Evolutionary conservation across 805 yeast species (phyloP), one percentile per base, ranked within the genome.

Genomic region (Candida boidinii): DNA sequence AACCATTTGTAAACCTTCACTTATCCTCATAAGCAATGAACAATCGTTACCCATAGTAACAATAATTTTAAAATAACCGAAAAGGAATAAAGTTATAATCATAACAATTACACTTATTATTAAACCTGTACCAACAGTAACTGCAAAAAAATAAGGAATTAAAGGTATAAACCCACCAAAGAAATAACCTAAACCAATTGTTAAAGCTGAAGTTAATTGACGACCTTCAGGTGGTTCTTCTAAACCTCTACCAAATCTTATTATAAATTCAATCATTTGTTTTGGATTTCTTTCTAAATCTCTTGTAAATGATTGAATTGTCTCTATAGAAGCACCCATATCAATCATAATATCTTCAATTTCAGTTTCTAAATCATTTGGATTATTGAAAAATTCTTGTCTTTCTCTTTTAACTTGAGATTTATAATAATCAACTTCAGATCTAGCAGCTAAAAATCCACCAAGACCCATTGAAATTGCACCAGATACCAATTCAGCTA

Each of bases 381-480:
- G 77, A 42, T 71, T 73, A 38, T 71, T 71, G 56, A 77, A 81
- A 44, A 79, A 78, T 38, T 70, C 67, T 47, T 70, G 66, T 49
- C 79, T 81, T 52, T 83, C 92, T 46, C 71, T 66, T 44, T 71
- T 73, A 28, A 81, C 88, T 54, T 80, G 85, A 15, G 79, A 69
- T 33, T 67, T 64, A 54, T 80, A 82, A 55, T 76, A 82, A 52
- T 82, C 90, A 17, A 68, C 61, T 61, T 90, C 98, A 11, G 88
- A 76, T 55, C 80, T 81, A 27, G 98, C 98, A 20, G 97, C 98
- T 36, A 90, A 66, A 56, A 74, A 90, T 20, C 98, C 98, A 37
- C 98, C 98, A 35, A 90, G 73, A 7, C 98, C 97, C 98, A 90
- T 90, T 19, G 95, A 82, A 33, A 90, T 88, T 28, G 97, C 94